phyloP scores from a whole-genome alignment of 176 grass and related monocot genomes.

The Oryza brachyantha region DNA sequence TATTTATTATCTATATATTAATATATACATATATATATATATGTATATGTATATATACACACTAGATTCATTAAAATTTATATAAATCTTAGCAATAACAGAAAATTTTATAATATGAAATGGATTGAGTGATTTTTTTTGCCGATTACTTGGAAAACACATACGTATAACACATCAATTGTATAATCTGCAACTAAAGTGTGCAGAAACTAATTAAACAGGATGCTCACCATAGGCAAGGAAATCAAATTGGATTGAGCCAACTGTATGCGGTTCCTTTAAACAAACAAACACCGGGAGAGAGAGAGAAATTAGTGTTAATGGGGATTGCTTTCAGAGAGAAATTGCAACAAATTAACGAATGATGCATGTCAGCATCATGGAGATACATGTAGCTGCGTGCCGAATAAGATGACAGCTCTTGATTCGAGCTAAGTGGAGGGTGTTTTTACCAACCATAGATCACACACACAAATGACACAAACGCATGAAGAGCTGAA shows the following conservation, averaged over 20 bases:
- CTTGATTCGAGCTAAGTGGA: slow-evolving; percentile 4
- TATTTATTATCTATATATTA: too few species aligned
- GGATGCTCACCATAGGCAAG: neutral
- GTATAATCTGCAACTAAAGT: neutral
- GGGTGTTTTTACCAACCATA: neutral
- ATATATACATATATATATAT: too few species aligned
- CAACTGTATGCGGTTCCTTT: neutral
- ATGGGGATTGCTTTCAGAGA: neutral
- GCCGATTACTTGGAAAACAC: too few species aligned
- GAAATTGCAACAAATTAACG: neutral
- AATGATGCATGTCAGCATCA: neutral
- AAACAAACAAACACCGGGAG: neutral
- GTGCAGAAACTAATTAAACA: neutral
- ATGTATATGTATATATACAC: too few species aligned
- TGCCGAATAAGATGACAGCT: neutral
- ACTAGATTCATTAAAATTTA: too few species aligned
- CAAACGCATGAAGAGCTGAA: neutral
- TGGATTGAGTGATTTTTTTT: too few species aligned
- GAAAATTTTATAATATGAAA: too few species aligned
- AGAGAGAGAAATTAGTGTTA: neutral
- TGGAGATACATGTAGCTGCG: neutral
- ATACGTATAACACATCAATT: neutral
- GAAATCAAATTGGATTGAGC: too few species aligned
- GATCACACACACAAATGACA: too few species aligned
- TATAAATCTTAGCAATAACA: too few species aligned